phyloP scores from a whole-genome alignment of 2,329 filamentous ascomycete species.

The Colletotrichum orbiculare region DNA sequence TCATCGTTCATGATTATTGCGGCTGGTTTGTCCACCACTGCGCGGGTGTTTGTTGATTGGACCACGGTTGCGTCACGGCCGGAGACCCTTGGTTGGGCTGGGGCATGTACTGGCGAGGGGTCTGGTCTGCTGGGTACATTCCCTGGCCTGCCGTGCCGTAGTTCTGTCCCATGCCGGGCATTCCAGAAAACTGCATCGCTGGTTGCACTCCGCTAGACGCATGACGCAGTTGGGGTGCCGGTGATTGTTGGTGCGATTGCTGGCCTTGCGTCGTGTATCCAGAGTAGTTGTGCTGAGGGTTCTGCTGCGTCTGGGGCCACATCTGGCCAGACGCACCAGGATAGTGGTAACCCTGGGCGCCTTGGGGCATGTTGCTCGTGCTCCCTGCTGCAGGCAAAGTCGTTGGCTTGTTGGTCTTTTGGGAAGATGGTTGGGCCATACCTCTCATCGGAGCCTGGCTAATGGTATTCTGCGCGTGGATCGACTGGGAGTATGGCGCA shows the following conservation, averaged over 20 bases:
- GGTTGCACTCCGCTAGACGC: constrained; percentile 66
- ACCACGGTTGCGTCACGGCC: constrained; percentile 64
- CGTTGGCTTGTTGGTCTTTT: constrained; percentile 75
- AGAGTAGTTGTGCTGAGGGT: constrained; percentile 65
- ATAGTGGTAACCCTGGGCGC: constrained; percentile 71
- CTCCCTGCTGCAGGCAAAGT: constrained; percentile 61
- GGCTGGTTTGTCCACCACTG: constrained; percentile 65
- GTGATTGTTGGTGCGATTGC: constrained; percentile 63
- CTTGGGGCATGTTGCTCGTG: constrained; percentile 61
- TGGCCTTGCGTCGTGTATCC: constrained; percentile 65
- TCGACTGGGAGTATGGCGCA: constrained; percentile 75
- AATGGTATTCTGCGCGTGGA: constrained; percentile 77
- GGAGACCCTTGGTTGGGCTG: constrained; percentile 64
- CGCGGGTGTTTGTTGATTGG: constrained; percentile 71
- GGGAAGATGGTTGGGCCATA: constrained; percentile 70
- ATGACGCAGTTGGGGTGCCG: constrained; percentile 71
- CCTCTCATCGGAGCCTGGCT: constrained; percentile 78
- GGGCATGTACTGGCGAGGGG: constrained; percentile 75
- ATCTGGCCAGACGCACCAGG: constrained; percentile 66
- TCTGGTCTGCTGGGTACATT: constrained; percentile 72
- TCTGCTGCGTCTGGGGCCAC: constrained; percentile 75
- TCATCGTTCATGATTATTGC: constrained; percentile 41
- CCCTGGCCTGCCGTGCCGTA: constrained; percentile 64
- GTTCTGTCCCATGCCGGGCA: constrained; percentile 69
- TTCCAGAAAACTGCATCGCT: constrained; percentile 71